Evolutionary conservation across 2,329 filamentous ascomycete species (phyloP).

Genomic region (Graphilbum fragrans): DNA sequence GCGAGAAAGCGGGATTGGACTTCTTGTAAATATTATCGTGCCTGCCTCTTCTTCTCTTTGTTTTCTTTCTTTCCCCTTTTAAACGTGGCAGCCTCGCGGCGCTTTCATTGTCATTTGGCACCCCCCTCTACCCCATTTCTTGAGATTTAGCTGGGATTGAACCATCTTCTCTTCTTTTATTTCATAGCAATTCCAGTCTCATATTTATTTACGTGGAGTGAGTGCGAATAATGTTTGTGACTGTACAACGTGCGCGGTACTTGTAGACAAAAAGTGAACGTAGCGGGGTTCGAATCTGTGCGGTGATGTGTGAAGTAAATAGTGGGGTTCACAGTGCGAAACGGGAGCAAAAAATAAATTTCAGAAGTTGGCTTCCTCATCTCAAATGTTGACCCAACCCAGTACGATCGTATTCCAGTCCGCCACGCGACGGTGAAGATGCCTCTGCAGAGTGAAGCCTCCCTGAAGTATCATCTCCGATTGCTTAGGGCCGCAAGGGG

Average conservation of each 20-base stretch:
- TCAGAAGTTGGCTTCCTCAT: constrained; percentile 37
- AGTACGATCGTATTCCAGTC: constrained; percentile 53
- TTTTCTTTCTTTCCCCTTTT: too few relatives aligned
- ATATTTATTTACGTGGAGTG: too few relatives aligned
- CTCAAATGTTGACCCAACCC: constrained; percentile 45
- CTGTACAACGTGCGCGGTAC: too few relatives aligned
- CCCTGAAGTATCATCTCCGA: constrained; percentile 57
- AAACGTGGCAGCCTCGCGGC: constrained; percentile 9
- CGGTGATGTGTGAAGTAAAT: background rate
- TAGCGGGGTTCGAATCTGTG: background rate
- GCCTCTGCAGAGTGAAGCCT: constrained; percentile 62
- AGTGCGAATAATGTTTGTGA: too few relatives aligned
- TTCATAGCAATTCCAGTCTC: too few relatives aligned
- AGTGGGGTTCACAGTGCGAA: background rate
- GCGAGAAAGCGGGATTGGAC: too few relatives aligned
- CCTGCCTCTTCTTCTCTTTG: background rate
- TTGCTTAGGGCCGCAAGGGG: constrained; percentile 45
- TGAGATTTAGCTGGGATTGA: too few relatives aligned
- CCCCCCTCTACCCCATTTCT: too few relatives aligned
- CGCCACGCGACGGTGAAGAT: constrained; percentile 61
- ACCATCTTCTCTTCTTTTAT: too few relatives aligned
- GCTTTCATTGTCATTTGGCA: constrained; percentile 10
- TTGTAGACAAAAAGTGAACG: background rate
- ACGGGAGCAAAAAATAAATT: constrained; percentile 13
- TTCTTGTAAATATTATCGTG: too few relatives aligned